A percentile compares a stretch with the other conserved stretches of the same genome.
Evolutionary conservation across 2,329 filamentous ascomycete genomes (phyloP).

Genomic region (Fusarium irregulare): DNA sequence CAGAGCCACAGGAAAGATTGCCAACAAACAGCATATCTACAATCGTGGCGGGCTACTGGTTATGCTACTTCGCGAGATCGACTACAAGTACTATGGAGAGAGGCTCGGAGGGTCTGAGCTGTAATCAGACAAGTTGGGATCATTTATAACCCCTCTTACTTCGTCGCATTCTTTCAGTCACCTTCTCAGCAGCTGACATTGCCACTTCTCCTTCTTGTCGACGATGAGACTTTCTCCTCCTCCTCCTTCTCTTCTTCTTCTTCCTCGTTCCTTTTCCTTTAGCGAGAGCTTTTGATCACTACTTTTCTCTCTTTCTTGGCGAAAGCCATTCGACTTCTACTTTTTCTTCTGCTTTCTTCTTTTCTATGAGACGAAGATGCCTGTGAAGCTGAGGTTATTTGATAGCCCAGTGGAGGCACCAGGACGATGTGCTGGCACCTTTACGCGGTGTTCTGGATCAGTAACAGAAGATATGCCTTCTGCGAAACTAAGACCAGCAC

Average conservation of each 20-base stretch:
- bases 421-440: background rate
- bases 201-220: too few species aligned
- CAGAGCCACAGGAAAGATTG: background rate
- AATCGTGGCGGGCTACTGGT: slow-evolving; percentile 9
- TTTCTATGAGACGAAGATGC: background rate
- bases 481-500: slow-evolving; percentile 1
- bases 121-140: background rate
- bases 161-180: too few species aligned
- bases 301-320: too few species aligned
- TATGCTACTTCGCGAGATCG: slow-evolving; percentile 27
- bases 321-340: background rate
- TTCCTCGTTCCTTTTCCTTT: background rate
- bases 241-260: background rate
- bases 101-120: background rate
- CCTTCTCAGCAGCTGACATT: too few species aligned
- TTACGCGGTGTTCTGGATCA: background rate
- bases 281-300: too few species aligned
- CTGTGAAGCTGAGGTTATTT: background rate
- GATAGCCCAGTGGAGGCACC: background rate
- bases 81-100: background rate
- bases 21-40: slow-evolving; percentile 9
- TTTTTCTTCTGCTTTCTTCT: background rate
- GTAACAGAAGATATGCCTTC: background rate
- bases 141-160: too few species aligned
- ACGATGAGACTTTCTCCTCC: too few species aligned